These are phyloP conservation scores for Mycena kentingensis DNA, from an alignment of 768 basidiomycete species.

Conservation along the genomic window DNA sequence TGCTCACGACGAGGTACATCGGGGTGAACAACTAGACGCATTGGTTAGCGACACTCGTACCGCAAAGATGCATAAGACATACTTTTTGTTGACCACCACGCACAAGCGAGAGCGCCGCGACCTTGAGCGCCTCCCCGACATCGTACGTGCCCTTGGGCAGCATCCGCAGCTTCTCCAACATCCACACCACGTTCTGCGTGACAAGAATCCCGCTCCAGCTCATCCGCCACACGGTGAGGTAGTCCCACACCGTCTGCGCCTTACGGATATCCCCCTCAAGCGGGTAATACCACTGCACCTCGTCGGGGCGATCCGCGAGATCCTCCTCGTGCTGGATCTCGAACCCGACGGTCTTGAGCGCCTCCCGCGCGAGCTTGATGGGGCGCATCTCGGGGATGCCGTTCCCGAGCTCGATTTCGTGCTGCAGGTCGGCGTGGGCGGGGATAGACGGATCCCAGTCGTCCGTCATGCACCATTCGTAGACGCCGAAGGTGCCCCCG, in stretches of 20 bases:
- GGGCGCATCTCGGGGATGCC: slow-evolving; percentile 98
- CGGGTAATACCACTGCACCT: slow-evolving; percentile 93
- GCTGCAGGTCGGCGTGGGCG: slow-evolving; percentile 86
- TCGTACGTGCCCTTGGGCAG: slow-evolving; percentile 92
- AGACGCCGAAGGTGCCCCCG: slow-evolving; percentile 96
- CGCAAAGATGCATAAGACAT: slow-evolving; percentile 11
- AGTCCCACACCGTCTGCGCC: slow-evolving; percentile 93
- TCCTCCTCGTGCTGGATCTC: slow-evolving; percentile 90
- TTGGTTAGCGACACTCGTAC: background rate
- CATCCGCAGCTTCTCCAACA: slow-evolving; percentile 75
- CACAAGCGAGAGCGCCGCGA: slow-evolving; percentile 59
- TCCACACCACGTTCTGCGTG: slow-evolving; percentile 76
- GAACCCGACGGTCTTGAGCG: slow-evolving; percentile 84
- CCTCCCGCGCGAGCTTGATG: slow-evolving; percentile 66
- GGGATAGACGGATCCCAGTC: slow-evolving; percentile 85
- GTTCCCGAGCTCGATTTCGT: slow-evolving; percentile 91
- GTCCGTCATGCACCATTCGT: slow-evolving; percentile 99
- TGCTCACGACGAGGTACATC: slow-evolving; percentile 53
- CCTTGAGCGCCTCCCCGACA: slow-evolving; percentile 85
- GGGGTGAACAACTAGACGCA: slow-evolving; percentile 59
- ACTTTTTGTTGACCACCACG: slow-evolving; percentile 67
- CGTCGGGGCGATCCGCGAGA: slow-evolving; percentile 80
- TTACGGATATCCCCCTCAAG: slow-evolving; percentile 91
- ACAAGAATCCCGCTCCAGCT: slow-evolving; percentile 84
- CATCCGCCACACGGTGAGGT: slow-evolving; percentile 85